These are phyloP conservation scores for Eucalyptus microcorys DNA, from an alignment of 345 rosid species.

Conservation along the genomic window DNA sequence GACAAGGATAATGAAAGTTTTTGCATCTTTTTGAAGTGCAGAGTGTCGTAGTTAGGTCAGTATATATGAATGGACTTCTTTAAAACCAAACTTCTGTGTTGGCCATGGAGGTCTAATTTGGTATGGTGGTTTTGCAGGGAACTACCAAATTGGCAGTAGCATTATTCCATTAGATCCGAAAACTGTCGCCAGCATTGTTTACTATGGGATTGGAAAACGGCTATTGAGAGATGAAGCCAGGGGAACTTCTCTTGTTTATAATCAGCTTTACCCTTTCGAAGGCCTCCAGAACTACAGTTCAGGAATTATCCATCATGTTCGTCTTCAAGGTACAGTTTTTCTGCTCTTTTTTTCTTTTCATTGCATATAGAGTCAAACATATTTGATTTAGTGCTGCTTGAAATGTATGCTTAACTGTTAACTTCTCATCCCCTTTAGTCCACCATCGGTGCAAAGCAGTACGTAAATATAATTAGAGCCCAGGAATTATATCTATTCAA, in stretches of 20 bases:
- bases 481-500: background rate
- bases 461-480: background rate
- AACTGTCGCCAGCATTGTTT: conserved; percentile 48
- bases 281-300: conserved; percentile 67
- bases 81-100: background rate
- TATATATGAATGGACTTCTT: background rate
- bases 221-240: conserved; percentile 12
- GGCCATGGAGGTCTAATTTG: background rate
- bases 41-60: background rate
- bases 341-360: background rate
- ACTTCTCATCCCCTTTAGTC: background rate
- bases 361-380: background rate
- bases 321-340: conserved; percentile 28
- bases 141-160: conserved; percentile 37
- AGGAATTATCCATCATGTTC: conserved; percentile 86
- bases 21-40: background rate
- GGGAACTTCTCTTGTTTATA: conserved; percentile 59
- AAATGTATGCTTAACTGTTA: background rate
- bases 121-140: conserved; percentile 22
- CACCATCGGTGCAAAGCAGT: background rate
- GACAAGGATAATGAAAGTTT: background rate
- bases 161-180: conserved; percentile 35
- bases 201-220: conserved; percentile 23
- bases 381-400: background rate
- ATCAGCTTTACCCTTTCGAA: conserved; percentile 41